Conservation (phyloP, 2,329 filamentous ascomycete species). For the Tolypocladium tundrense region DNA sequence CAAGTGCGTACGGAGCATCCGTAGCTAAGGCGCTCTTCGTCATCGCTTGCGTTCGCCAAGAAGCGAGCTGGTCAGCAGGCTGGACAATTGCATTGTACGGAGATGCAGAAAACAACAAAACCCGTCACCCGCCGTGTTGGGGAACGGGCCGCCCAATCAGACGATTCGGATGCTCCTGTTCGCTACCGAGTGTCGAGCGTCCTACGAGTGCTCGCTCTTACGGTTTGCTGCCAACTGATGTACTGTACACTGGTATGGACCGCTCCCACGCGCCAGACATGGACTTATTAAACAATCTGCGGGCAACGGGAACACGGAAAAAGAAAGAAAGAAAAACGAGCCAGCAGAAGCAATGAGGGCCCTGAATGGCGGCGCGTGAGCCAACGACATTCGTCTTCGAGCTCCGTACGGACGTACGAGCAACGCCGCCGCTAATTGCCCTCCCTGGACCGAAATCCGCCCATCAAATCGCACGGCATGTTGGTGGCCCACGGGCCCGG, state of each 20-base stretch:
- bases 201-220: background rate
- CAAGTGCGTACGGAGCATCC: background rate
- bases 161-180: background rate
- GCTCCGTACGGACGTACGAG: background rate
- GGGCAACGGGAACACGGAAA: background rate
- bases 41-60: background rate
- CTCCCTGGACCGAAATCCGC: background rate
- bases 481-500: background rate
- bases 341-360: background rate
- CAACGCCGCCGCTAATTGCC: background rate
- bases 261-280: background rate
- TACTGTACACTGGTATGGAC: background rate
- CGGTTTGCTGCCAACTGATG: background rate
- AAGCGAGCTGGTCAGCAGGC: background rate
- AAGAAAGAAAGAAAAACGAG: background rate
- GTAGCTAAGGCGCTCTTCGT: background rate
- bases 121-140: background rate
- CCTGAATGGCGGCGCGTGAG: background rate
- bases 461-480: background rate
- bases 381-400: background rate
- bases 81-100: background rate
- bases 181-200: background rate
- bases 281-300: background rate
- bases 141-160: background rate
- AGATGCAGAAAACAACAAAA: background rate